Percentiles rank a stretch among this genome's conserved stretches.
Evolutionary conservation across 2,329 filamentous ascomycete species (phyloP).

Genomic region (Penicillium brasilianum): DNA sequence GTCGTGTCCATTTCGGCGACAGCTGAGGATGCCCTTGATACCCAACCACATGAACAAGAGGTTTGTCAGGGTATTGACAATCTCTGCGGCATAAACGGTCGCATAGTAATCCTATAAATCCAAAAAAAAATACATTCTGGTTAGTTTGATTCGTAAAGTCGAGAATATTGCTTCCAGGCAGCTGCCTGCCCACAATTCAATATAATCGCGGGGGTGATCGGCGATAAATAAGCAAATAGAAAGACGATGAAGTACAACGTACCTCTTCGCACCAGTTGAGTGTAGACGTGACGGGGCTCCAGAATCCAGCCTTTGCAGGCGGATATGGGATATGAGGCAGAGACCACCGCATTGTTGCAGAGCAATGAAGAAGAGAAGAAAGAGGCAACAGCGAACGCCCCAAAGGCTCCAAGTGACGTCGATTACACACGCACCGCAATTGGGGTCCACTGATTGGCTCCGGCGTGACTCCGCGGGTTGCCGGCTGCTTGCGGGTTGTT

Average conservation of each 20-base stretch:
- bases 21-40: constrained; percentile 74
- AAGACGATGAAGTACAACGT: constrained; percentile 25
- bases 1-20: constrained; percentile 73
- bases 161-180: not conserved
- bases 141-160: constrained; percentile 1
- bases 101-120: constrained; percentile 70
- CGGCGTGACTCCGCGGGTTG: constrained; percentile 26
- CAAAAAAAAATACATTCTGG: not conserved
- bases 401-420: constrained; percentile 27
- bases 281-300: constrained; percentile 73
- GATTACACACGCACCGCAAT: constrained; percentile 22
- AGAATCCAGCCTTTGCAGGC: constrained; percentile 62
- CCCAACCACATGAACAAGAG: constrained; percentile 80
- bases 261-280: constrained; percentile 83
- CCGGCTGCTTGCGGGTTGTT: constrained; percentile 25
- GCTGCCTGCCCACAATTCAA: not conserved
- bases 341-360: constrained; percentile 36
- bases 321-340: constrained; percentile 50
- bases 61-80: constrained; percentile 83
- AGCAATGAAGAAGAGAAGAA: constrained; percentile 11
- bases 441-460: constrained; percentile 19
- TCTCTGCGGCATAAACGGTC: constrained; percentile 75
- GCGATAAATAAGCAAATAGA: not conserved
- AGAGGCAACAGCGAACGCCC: constrained; percentile 3
- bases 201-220: not conserved